phyloP scores from a whole-genome alignment of 1,284 basidiomycete genomes.

The Hemileia vastatrix region DNA sequence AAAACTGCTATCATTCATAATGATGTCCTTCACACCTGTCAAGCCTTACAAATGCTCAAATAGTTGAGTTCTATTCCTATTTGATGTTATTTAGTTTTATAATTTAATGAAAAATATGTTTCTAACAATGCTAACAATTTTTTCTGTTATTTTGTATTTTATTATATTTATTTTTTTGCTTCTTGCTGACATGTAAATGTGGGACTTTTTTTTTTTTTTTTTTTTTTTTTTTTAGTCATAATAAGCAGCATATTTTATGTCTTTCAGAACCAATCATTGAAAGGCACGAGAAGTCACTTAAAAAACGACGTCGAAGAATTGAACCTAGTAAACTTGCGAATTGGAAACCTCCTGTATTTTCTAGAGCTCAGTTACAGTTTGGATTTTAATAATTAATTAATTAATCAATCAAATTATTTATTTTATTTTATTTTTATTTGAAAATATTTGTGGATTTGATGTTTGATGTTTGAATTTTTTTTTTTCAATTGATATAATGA shows the following conservation, averaged over 20 bases:
- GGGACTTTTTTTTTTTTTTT: background rate
- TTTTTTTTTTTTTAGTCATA: conserved; percentile 48
- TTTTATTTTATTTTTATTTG: no score
- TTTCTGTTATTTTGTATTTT: background rate
- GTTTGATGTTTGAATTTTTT: no score
- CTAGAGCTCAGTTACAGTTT: conserved; percentile 38
- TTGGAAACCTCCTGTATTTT: conserved; percentile 68
- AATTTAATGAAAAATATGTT: no score
- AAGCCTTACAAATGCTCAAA: conserved; percentile 87
- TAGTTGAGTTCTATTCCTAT: conserved; percentile 50
- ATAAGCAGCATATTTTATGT: conserved; percentile 87
- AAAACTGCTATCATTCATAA: conserved; percentile 92
- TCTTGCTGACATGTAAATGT: background rate
- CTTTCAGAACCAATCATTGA: conserved; percentile 84
- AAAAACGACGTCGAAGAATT: conserved; percentile 70
- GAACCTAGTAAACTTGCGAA: conserved; percentile 59
- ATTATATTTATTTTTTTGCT: background rate
- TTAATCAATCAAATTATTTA: background rate
- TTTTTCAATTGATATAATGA: no score
- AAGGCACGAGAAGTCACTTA: conserved; percentile 72
- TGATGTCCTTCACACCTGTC: conserved; percentile 98
- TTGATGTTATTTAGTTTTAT: no score
- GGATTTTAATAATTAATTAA: conserved; percentile 25
- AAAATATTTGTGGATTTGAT: no score
- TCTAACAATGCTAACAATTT: no score